Conservation (phyloP, 2,329 filamentous ascomycete genomes). For the Arthroderma sp. region DNA sequence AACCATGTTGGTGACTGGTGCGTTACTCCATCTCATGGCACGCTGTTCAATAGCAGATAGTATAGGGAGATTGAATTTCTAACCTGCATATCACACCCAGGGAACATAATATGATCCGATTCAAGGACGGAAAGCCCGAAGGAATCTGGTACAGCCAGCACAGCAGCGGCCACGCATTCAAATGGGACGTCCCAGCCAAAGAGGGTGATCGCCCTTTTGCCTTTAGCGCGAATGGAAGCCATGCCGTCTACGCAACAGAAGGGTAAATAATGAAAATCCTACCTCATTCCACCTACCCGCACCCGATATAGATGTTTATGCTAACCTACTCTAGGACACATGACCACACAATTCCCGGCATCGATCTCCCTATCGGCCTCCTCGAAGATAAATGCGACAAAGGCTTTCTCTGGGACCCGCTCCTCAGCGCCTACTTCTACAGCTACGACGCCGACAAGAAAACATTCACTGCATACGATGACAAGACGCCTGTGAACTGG, state of each 20-base stretch:
- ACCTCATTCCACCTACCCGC: neutral
- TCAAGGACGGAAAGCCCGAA: conserved; percentile 41
- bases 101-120: conserved; percentile 57
- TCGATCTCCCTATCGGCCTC: conserved; percentile 42
- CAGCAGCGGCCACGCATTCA: conserved; percentile 48
- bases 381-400: conserved; percentile 43
- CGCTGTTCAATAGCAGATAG: neutral
- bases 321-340: conserved; percentile 33
- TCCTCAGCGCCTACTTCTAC: conserved; percentile 43
- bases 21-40: conserved; percentile 6
- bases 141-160: conserved; percentile 53
- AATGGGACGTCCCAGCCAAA: conserved; percentile 43
- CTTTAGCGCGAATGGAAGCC: conserved; percentile 48
- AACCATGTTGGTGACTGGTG: conserved; percentile 53
- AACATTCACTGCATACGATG: conserved; percentile 37
- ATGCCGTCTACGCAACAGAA: conserved; percentile 50
- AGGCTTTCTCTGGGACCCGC: conserved; percentile 49
- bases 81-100: conserved; percentile 18
- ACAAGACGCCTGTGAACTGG: conserved; percentile 38
- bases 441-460: conserved; percentile 32
- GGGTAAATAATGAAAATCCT: conserved; percentile 22
- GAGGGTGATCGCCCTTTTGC: conserved; percentile 40
- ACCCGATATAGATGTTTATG: neutral
- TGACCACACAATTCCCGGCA: conserved; percentile 49
- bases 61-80: neutral